Evolutionary conservation across 2,329 filamentous ascomycete genomes (phyloP).

Genomic region (Diplodia mutila): DNA sequence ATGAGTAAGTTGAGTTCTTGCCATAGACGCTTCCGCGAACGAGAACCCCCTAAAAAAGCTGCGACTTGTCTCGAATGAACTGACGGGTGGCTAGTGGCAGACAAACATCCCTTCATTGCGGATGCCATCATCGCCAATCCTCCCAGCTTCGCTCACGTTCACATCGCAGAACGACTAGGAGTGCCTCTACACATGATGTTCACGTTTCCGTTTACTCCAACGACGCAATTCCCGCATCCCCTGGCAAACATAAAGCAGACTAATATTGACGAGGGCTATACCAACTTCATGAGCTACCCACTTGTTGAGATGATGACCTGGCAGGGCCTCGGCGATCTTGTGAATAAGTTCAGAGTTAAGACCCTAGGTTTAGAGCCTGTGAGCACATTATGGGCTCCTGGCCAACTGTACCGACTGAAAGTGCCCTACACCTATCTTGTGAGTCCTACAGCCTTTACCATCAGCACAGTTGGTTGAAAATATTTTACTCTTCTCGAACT

Average conservation of each 20-base stretch:
- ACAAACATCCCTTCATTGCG: slow-evolving; percentile 74
- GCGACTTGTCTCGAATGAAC: slow-evolving; percentile 35
- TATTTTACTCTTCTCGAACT: too few species aligned
- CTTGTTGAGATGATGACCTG: slow-evolving; percentile 77
- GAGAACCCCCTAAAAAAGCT: slow-evolving; percentile 33
- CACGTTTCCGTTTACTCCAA: slow-evolving; percentile 81
- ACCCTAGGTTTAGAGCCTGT: slow-evolving; percentile 74
- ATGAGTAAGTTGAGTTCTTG: slow-evolving; percentile 51
- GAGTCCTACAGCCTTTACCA: neutral
- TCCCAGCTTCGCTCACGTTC: slow-evolving; percentile 75
- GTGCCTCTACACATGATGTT: slow-evolving; percentile 86
- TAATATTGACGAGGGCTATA: slow-evolving; percentile 72
- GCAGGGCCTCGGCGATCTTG: slow-evolving; percentile 70
- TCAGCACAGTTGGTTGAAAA: neutral
- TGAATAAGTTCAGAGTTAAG: slow-evolving; percentile 73
- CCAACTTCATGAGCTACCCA: slow-evolving; percentile 80
- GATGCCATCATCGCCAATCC: slow-evolving; percentile 82
- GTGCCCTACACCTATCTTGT: slow-evolving; percentile 74
- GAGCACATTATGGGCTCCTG: slow-evolving; percentile 76
- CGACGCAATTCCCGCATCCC: slow-evolving; percentile 75
- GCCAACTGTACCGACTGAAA: slow-evolving; percentile 71
- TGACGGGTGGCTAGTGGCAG: slow-evolving; percentile 51
- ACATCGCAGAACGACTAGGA: slow-evolving; percentile 74
- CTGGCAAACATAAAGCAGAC: slow-evolving; percentile 74
- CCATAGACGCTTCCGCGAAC: neutral